Base-by-base conservation (phyloP, 1,284 basidiomycete species). In the Prillingera fragicola region DNA sequence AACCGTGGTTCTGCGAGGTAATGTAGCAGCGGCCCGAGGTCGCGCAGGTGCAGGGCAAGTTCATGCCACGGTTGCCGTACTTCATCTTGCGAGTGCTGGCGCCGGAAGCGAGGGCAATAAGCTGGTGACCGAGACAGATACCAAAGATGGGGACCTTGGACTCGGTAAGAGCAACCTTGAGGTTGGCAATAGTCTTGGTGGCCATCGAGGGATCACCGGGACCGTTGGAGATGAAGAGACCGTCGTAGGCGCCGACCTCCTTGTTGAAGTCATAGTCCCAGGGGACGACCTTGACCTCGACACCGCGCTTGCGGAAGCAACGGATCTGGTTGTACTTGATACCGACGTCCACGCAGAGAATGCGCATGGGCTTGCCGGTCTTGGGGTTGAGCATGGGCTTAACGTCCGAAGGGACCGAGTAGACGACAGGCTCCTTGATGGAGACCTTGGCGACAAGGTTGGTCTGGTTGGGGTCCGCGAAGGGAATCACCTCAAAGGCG, bases 301-400 rank as follows among this genome's bases (percentile, higher is more conserved):
- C 81, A 42, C 95, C 94, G 36, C 95, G 86, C 42, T 83, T 78
- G 40, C 82, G 84, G 75, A 99, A 96, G 77, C 94, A 99, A 35
- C 95, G 82, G 59, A 98, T 94, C 73, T 98, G 95, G 74, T 98
- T 98, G 75, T 85, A 94, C 75, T 99, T 99, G 87, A 98, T 97
- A 33, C 95, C 95, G 43, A 98, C 92, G 70, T 99, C 95, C 45
- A 98, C 75, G 5, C 89, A 89, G 18, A 98, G 65, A 38, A 99
- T 80, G 52, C 95, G 85, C 28, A 98, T 68, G 1, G 82, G 76
- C 38, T 91, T 82, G 38, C 81, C 80, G 18, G 77, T 77, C 3
- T 82, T 83, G 2, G 89, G 87, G 70, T 98, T 90, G 39, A 82
- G 65, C 49, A 78, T 78, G 23, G 80, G 75, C 7, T 69, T 68